Evolutionary conservation across 108 stramenopile genomes (phyloP).

Genomic region (Bacterosira constricta): DNA sequence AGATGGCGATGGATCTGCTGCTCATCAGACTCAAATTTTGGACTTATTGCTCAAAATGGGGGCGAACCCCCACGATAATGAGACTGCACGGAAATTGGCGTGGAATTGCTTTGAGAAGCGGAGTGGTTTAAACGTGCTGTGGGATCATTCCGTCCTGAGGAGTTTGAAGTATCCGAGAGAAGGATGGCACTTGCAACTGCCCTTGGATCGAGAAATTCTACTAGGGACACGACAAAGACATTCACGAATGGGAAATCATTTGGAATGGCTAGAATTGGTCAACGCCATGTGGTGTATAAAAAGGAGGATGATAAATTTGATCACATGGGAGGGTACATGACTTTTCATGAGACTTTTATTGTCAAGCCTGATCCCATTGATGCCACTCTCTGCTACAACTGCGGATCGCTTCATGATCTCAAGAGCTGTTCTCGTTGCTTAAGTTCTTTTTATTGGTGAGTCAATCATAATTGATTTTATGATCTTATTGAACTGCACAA

Average conservation of each 20-base stretch:
- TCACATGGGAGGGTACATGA: not conserved
- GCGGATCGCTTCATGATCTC: slow-evolving; percentile 22
- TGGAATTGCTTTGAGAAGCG: slow-evolving; percentile 14
- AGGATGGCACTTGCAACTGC: slow-evolving; percentile 15
- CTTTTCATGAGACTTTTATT: slow-evolving; percentile 14
- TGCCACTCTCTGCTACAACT: slow-evolving; percentile 24
- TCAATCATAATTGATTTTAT: too few species aligned
- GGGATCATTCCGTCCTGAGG: slow-evolving; percentile 24
- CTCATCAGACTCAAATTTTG: slow-evolving; percentile 26
- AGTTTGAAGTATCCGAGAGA: slow-evolving; percentile 21
- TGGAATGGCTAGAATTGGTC: too few species aligned
- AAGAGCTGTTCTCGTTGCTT: slow-evolving; percentile 21
- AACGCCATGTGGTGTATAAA: too few species aligned
- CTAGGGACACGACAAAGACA: too few species aligned
- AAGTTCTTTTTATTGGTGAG: slow-evolving; percentile 24
- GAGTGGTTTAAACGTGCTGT: slow-evolving; percentile 16
- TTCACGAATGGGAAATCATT: too few species aligned
- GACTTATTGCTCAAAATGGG: not conserved
- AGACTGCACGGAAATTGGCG: slow-evolving; percentile 12
- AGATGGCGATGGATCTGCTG: slow-evolving; percentile 28
- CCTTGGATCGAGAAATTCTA: too few species aligned
- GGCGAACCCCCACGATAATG: not conserved
- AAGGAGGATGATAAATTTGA: too few species aligned
- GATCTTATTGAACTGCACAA: too few species aligned
- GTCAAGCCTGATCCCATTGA: slow-evolving; percentile 25